Base-by-base conservation (phyloP, 2,329 filamentous ascomycete genomes). In the Claviceps pusilla region DNA sequence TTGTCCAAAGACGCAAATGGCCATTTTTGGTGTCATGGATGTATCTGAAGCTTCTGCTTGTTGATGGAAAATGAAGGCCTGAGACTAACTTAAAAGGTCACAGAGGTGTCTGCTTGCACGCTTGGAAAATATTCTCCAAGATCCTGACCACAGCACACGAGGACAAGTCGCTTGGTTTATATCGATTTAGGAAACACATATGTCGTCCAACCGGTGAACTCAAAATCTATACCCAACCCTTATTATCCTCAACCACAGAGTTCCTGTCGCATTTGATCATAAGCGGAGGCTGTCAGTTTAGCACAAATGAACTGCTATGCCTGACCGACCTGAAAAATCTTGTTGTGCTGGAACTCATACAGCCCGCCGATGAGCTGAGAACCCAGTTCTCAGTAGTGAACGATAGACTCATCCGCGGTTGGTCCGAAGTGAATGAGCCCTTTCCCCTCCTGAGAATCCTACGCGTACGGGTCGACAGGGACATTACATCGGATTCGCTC, bases 371-470 rank as follows among this genome's bases (percentile, higher is more conserved):
- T 33, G 59, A 63, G 42, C 48, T 62, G 28, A 54, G 57, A 4
- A 55, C 56, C 31, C 53, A 57, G 31, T 71, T 71, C 37, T 70
- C 71, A 7, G 62, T 65, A 3, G 59, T 77, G 6, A 73, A 59
- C 43, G 75, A 79, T 57, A 66, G 72, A 7, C 64, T 78, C 3
- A 54, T 78, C 24, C 66, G 70, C 39, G 70, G 70, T 28, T 78
- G 75, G 74, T 67, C 69, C 0, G 66, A 70, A 48, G 64, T 64
- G 41, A 57, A 64, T 0, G 60, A 67, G 9, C 67, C 74, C 0
- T 79, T 79, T 41, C 74, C 75, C 0, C 48, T 70, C 4, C 66
- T 79, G 46, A 68, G 75, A 4, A 62, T 78, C 16, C 60, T 79
- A 46, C 68, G 70, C 33, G 69, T 78, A 14, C 71, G 71, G 70